Evolutionary conservation across 371 early-diverging fungal genomes (phyloP).

Genomic region (Mortierella sp.): DNA sequence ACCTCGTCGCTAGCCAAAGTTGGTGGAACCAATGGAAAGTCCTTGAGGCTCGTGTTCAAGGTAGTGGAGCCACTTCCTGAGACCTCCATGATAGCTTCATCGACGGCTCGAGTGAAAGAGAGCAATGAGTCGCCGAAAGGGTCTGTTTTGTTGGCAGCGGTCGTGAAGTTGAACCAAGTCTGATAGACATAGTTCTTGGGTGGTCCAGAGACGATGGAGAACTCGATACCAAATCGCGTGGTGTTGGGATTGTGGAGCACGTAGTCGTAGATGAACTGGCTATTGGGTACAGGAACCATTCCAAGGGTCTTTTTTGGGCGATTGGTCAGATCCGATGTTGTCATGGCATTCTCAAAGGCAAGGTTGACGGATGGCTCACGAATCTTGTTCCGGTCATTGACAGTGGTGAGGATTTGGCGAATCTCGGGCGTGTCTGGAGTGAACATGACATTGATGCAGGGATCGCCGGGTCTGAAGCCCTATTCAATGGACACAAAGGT

Average conservation of each 20-base stretch:
- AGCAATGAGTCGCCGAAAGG: conserved; percentile 67
- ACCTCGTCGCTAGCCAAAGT: conserved; percentile 60
- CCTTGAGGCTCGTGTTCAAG: conserved; percentile 66
- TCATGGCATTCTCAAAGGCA: conserved; percentile 30
- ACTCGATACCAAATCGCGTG: conserved; percentile 69
- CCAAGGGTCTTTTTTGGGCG: conserved; percentile 56
- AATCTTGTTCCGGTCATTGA: conserved; percentile 28
- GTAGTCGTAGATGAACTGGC: conserved; percentile 73
- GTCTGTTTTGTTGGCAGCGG: conserved; percentile 64
- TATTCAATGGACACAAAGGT: background rate
- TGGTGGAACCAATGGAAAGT: conserved; percentile 73
- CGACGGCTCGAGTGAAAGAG: conserved; percentile 68
- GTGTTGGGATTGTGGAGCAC: conserved; percentile 68
- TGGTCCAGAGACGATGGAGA: conserved; percentile 45
- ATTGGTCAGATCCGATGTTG: conserved; percentile 44
- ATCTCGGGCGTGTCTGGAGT: conserved; percentile 59
- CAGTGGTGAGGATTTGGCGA: conserved; percentile 57
- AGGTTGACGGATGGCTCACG: conserved; percentile 31
- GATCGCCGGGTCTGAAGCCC: conserved; percentile 55
- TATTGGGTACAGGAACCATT: conserved; percentile 65
- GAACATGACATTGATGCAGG: conserved; percentile 76
- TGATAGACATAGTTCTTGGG: conserved; percentile 71
- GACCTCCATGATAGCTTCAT: conserved; percentile 67
- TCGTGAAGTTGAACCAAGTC: conserved; percentile 74
- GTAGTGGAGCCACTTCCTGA: conserved; percentile 49